These are phyloP conservation scores for Psilocybe mexicana DNA, from an alignment of 1,284 basidiomycete genomes.

Conservation along the genomic window DNA sequence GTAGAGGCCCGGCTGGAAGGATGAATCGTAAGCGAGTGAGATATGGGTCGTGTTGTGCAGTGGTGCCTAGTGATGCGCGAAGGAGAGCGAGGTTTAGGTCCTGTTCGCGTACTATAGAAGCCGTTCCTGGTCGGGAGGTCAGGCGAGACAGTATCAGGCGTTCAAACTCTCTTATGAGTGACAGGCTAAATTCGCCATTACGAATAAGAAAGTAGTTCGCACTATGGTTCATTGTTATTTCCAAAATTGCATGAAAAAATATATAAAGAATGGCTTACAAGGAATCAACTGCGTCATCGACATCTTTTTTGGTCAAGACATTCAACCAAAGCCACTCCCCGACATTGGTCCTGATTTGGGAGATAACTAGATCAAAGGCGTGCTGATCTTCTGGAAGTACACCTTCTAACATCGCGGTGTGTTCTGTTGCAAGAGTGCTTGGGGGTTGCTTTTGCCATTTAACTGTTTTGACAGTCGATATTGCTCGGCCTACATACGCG, in stretches of 20 bases:
- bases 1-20: constrained; percentile 76
- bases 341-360: constrained; percentile 69
- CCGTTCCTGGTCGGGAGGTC: constrained; percentile 60
- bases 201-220: constrained; percentile 86
- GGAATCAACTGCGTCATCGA: constrained; percentile 55
- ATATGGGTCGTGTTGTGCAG: constrained; percentile 77
- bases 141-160: constrained; percentile 76
- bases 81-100: constrained; percentile 82
- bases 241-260: constrained; percentile 4
- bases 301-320: constrained; percentile 80
- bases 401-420: constrained; percentile 63
- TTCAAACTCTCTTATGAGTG: constrained; percentile 81
- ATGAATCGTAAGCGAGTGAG: constrained; percentile 71
- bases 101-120: constrained; percentile 82
- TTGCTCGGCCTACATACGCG: constrained; percentile 83
- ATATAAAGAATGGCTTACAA: constrained; percentile 29
- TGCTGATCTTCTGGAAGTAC: constrained; percentile 75
- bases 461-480: constrained; percentile 81
- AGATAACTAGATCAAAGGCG: constrained; percentile 72
- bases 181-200: constrained; percentile 83
- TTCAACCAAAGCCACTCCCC: constrained; percentile 93
- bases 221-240: constrained; percentile 21
- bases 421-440: constrained; percentile 57
- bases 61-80: constrained; percentile 82
- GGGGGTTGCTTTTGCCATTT: constrained; percentile 79